phyloP scores from a whole-genome alignment of 495 filamentous ascomycete genomes.

The Beverwykella pulmonaria region DNA sequence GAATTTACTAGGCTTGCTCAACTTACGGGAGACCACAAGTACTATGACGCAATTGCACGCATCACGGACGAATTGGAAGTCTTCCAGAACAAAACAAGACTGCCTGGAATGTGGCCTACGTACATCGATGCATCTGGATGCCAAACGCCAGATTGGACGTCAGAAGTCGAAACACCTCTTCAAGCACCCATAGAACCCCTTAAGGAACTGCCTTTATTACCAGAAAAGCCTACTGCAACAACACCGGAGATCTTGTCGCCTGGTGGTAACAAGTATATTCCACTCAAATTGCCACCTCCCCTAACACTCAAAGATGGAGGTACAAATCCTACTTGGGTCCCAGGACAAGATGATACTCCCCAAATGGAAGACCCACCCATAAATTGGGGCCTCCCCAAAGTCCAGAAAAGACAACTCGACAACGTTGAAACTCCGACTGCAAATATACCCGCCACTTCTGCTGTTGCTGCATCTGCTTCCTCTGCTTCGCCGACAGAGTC shows the following conservation, averaged over 20 bases:
- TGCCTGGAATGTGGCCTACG: conserved; percentile 85
- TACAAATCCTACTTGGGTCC: not conserved
- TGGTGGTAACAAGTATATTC: conserved; percentile 16
- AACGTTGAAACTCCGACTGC: not conserved
- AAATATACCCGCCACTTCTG: not conserved
- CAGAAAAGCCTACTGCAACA: not conserved
- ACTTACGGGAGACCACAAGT: conserved; percentile 80
- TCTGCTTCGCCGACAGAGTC: conserved; percentile 8
- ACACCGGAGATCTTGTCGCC: not conserved
- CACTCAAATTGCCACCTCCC: conserved; percentile 19
- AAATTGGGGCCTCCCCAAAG: not conserved
- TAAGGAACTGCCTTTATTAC: not conserved
- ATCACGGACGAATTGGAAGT: conserved; percentile 85
- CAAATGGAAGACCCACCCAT: not conserved
- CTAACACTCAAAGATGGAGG: not conserved
- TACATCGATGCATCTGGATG: conserved; percentile 78
- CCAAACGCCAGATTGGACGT: conserved; percentile 44
- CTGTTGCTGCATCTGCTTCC: not conserved
- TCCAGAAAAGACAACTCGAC: conserved; percentile 30
- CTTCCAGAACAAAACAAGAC: conserved; percentile 70
- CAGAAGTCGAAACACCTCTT: conserved; percentile 8
- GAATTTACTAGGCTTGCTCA: conserved; percentile 95
- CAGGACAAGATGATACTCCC: not conserved
- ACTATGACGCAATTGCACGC: conserved; percentile 93
- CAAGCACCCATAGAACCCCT: conserved; percentile 16